Evolutionary conservation across 768 basidiomycete species (phyloP), one percentile per base, ranked within the genome.

Genomic region (Chlorophyllum brunneum): DNA sequence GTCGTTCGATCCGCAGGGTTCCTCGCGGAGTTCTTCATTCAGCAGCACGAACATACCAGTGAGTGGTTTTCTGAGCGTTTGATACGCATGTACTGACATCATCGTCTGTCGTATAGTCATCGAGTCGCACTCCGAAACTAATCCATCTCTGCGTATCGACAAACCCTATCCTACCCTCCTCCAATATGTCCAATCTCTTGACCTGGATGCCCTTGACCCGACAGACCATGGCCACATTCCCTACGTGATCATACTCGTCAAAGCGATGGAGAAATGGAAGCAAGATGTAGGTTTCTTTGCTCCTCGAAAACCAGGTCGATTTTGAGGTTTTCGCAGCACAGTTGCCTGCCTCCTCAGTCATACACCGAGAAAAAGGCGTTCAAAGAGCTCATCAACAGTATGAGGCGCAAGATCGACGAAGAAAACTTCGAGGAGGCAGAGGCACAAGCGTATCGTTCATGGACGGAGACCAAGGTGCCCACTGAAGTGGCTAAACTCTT

Each of bases 391-490:
- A 70, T 98, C 38, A 67, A 73, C n/a, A 70, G 70, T 1, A 80
- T 85, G 75, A 83, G 85, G 60, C 63, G 78, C 52, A 92, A 92
- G 61, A 59, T 69, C 0, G 97, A 99, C 63, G 93, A 98, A 63
- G 97, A 99, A 74, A 99, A 98, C 69, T 94, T 94, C 63, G 95
- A 97, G 55, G 95, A 98, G 67, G 95, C 95, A 2, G 80, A 88
- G 61, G 77, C 86, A 5, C 90, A 97, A 64, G 91, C 88, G 0
- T 95, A 90, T 66, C 83, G 89, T 23, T 80, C 80, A 49, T 94
- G 84, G 85, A 81, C 81, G 7, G 60, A 68, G 8, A 75, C 77
- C 3, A 65, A 63, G 34, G 76, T 95, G 3, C 92, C 92, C 1
- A 71, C 72, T 7, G 89, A 92, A 27, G 78, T 91, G 42, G 57